phyloP scores from a whole-genome alignment of 495 filamentous ascomycete species.

The Annulohypoxylon bovei region DNA sequence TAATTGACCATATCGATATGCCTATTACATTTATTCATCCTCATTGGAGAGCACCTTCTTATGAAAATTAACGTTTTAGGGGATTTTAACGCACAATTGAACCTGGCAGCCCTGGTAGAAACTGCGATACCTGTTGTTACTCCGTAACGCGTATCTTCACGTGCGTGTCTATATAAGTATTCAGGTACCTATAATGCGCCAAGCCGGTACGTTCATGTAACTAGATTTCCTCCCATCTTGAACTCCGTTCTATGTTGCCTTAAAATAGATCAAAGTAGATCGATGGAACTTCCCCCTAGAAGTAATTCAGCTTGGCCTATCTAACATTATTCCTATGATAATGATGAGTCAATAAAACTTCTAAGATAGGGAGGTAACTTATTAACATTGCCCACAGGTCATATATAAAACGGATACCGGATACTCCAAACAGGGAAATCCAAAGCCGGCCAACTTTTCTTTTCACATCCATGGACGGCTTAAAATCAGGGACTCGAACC shows the following conservation, averaged over 20 bases:
- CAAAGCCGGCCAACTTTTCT: neutral
- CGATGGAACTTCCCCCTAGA: neutral
- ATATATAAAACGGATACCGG: slow-evolving; percentile 1
- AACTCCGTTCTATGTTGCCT: slow-evolving; percentile 1
- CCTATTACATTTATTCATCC: neutral
- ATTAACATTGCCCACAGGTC: neutral
- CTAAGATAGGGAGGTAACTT: neutral
- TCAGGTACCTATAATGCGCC: slow-evolving; percentile 3
- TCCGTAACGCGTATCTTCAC: slow-evolving; percentile 22
- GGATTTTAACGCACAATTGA: neutral
- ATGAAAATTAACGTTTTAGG: neutral
- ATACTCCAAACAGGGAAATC: slow-evolving; percentile 1
- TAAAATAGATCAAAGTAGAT: slow-evolving; percentile 31
- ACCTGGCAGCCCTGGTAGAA: neutral
- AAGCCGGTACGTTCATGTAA: slow-evolving; percentile 8
- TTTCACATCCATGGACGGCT: neutral
- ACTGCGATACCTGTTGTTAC: slow-evolving; percentile 22
- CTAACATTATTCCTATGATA: neutral
- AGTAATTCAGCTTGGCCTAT: neutral
- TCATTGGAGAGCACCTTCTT: neutral
- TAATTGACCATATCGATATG: neutral
- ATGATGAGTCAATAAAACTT: neutral
- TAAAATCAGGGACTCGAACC: neutral
- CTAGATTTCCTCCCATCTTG: neutral
- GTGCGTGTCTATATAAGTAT: neutral